Base-by-base conservation (phyloP, 148 eudicot genomes). In the Rhododendron ferrugineum region DNA sequence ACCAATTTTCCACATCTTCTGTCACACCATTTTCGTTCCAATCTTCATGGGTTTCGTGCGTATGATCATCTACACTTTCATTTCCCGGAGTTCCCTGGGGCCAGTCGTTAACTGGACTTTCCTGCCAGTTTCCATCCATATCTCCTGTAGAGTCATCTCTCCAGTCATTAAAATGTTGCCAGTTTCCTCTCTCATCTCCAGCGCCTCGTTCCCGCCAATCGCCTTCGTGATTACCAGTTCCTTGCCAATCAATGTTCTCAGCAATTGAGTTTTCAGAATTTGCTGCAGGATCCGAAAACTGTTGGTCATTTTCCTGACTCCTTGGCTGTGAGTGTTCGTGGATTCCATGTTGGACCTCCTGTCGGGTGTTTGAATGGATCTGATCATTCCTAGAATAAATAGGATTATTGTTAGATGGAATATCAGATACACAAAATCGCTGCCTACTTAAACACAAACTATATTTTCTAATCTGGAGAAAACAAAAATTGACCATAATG, bases 381-480 rank as follows among this genome's bases (percentile, higher is more conserved):
- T 90, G 92, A 81, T 92, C 92, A 86, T 86, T 92, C 87, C 84
- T 82, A 87, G 91, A 86, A 85, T 91, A 91, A 82, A 79, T 60
- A 83, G 86, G 87, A 32, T 68, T 88, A 88, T 82, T 85, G 86
- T 88, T 85, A 85, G 91, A 83, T 75, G 87, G 85, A 28, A 86
- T 86, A 56, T 93, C 94, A 32, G 75, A 14, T 34, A n/a, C 72
- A 10, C 72, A 84, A 90, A 84, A 89, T 83, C 85, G 84, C 90
- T 92, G 88, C 90, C 90, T 83, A 87, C 98, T 90, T 91, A 98
- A 88, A 90, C 91, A 84, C 88, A 95, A 86, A 93, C 93, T 70
- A 88, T 91, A 83, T 85, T 90, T 85, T 95, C 96, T 86, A 92
- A 89, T 86, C 93, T 90, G 86, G 92, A 90, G 85, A 96, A 81